phyloP scores from a whole-genome alignment of 1,284 basidiomycete genomes.

The Pulchroboletus neoregius region DNA sequence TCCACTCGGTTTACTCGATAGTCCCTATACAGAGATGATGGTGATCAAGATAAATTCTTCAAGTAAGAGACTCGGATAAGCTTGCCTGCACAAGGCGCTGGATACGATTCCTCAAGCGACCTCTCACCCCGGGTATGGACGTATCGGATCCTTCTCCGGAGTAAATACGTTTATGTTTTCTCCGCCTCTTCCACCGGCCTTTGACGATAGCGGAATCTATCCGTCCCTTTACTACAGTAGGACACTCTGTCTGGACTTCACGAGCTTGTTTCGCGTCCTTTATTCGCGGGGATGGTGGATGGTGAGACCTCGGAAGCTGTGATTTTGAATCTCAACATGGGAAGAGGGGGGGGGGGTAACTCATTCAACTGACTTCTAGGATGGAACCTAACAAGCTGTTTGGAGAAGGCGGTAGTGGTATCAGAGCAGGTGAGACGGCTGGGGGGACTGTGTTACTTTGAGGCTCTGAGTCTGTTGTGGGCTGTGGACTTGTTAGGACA shows the following conservation, averaged over 20 bases:
- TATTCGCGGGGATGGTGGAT: slow-evolving; percentile 3
- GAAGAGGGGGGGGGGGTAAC: not conserved
- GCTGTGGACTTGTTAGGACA: slow-evolving; percentile 13
- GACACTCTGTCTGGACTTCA: slow-evolving; percentile 10
- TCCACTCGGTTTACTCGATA: slow-evolving; percentile 2
- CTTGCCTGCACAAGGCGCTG: slow-evolving; percentile 22
- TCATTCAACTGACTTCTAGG: slow-evolving; percentile 14
- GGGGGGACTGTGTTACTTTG: slow-evolving; percentile 4
- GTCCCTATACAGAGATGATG: slow-evolving; percentile 8
- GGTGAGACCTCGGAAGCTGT: slow-evolving; percentile 20
- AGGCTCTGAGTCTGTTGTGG: slow-evolving; percentile 4
- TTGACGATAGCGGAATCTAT: slow-evolving; percentile 2
- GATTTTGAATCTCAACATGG: not conserved
- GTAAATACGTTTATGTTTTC: not conserved
- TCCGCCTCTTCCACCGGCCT: slow-evolving; percentile 16
- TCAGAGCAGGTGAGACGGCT: slow-evolving; percentile 17
- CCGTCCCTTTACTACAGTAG: not conserved
- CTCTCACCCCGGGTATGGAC: slow-evolving; percentile 1
- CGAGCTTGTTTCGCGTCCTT: slow-evolving; percentile 1
- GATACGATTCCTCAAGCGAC: slow-evolving; percentile 12
- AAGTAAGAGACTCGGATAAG: not conserved
- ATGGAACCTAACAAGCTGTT: slow-evolving; percentile 22
- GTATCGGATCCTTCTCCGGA: slow-evolving; percentile 1
- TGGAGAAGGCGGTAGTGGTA: slow-evolving; percentile 27
- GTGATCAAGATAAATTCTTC: slow-evolving; percentile 1